Evolutionary conservation across 345 rosid species (phyloP).

Genomic region (Melaleuca alternifolia): DNA sequence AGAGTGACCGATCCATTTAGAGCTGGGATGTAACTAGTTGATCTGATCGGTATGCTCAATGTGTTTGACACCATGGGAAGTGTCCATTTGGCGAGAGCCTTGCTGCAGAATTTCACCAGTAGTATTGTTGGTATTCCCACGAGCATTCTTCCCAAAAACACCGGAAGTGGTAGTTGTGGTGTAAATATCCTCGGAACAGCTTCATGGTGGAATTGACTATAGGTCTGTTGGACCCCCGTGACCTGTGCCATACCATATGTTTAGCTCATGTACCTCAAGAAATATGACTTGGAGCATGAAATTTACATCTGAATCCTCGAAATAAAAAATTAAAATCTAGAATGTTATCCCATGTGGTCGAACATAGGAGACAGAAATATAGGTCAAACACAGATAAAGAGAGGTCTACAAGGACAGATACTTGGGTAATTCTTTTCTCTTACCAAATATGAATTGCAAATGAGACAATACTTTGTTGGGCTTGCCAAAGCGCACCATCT

Average conservation of each 20-base stretch:
- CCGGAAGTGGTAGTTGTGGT: conserved; percentile 23
- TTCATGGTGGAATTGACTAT: conserved; percentile 88
- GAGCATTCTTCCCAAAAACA: conserved; percentile 55
- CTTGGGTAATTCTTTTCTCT: not conserved
- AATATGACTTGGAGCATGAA: not conserved
- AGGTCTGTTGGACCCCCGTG: conserved; percentile 75
- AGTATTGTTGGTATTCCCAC: conserved; percentile 88
- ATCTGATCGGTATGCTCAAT: conserved; percentile 66
- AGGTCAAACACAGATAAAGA: not conserved
- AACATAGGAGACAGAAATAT: not conserved
- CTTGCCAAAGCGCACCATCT: not conserved
- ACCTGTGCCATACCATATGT: conserved; percentile 30
- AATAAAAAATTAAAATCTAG: not conserved
- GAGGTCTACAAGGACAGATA: not conserved
- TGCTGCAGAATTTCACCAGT: conserved; percentile 81
- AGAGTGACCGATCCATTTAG: conserved; percentile 28
- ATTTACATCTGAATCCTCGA: not conserved
- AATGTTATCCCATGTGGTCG: not conserved
- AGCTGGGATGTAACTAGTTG: conserved; percentile 56
- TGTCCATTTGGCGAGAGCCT: conserved; percentile 76
- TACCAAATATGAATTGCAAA: not conserved
- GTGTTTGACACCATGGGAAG: conserved; percentile 70
- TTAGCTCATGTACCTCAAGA: not conserved
- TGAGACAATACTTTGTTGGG: not conserved
- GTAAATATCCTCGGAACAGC: conserved; percentile 51